Evolutionary conservation across 257 asterid species (phyloP).

Genomic region (Solanum chaucha): DNA sequence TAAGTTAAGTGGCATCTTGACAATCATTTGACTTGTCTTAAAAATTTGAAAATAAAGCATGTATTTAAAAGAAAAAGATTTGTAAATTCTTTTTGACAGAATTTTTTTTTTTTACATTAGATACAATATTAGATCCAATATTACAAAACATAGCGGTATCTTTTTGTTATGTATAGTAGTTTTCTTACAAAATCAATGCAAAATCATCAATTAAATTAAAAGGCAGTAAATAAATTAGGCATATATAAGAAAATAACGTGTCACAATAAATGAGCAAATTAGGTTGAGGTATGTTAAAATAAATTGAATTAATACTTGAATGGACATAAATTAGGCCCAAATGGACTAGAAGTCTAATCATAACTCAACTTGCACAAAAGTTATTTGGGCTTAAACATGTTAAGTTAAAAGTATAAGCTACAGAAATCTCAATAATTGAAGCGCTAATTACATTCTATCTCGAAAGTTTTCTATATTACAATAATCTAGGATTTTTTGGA

Average conservation of each 20-base stretch:
- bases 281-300: not conserved
- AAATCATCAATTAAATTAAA: not conserved
- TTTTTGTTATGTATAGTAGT: not conserved
- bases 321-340: not conserved
- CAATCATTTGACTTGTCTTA: not conserved
- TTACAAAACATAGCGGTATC: not conserved
- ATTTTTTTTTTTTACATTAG: too few species aligned
- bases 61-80: not conserved
- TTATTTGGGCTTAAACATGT: not conserved
- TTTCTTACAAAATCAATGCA: not conserved
- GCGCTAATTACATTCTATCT: too few species aligned
- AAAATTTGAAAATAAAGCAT: not conserved
- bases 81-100: not conserved
- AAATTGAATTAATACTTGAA: not conserved
- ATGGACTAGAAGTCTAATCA: not conserved
- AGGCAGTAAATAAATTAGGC: too few species aligned
- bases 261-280: not conserved
- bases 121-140: not conserved
- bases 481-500: too few species aligned
- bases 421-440: too few species aligned
- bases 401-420: too few species aligned
- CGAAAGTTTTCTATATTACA: too few species aligned
- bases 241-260: not conserved
- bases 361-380: not conserved
- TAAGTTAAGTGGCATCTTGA: not conserved